Base-by-base conservation (phyloP, 129 eudicot genomes). In the Ambrosia artemisiifolia region DNA sequence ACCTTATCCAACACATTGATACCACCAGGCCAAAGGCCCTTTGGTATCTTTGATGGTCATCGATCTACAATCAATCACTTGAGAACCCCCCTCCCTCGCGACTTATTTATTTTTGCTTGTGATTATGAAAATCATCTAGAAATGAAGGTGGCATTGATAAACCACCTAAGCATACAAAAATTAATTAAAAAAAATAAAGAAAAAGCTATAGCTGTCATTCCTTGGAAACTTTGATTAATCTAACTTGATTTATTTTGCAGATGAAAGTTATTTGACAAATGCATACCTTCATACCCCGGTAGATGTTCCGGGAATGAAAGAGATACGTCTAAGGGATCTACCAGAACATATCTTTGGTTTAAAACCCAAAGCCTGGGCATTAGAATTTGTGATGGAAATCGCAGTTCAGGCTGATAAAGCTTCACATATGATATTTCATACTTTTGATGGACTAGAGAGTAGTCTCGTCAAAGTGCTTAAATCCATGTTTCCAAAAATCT, bases 301-400 rank as follows among this genome's bases (percentile, higher is more conserved):
- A 47, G 68, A 76, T 34, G 69, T 76, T 42, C 80, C 75, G 3
- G 81, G 81, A 10, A 76, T 76, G 81, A 35, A 48, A 43, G 50
- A 40, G 3, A 47, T 76, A 19, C 44, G 75, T 17, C 47, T 76
- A 5, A 69, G 48, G 53, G 81, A 76, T 59, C 50, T 76, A 19
- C 81, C 81, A 7, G 40, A 49, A 9, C 7, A 32, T 46, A 67
- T 47, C 7, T 32, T 38, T 59, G 16, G 30, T 36, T 48, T 75
- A 17, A 40, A 69, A 10, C 44, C 30, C 5, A 11, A 59, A 50
- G 69, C 24, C 48, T 1, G 13, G 19, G 0, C 57, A 40, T 40
- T 76, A 10, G 30, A 69, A 11, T 76, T 16, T 1, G 0, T 49
- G 28, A 1, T 76, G 46, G 48, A 69, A 46, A 3, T 69, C 1